A percentile compares a stretch with the other conserved stretches of the same genome.
Conservation (phyloP, 2,329 filamentous ascomycete genomes). For the Colletotrichum cereale region DNA sequence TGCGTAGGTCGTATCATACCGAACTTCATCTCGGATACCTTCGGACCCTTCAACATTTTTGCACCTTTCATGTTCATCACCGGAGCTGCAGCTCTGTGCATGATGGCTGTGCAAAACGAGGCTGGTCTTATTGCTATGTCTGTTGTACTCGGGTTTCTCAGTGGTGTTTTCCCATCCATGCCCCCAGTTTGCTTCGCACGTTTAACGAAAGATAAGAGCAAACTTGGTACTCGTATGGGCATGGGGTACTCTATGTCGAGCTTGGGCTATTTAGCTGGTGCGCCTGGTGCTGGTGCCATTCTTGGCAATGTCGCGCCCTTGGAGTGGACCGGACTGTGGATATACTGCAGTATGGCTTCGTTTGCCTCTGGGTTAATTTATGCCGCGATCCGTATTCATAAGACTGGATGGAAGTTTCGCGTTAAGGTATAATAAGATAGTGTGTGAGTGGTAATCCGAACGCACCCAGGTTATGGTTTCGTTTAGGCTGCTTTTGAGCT, state of each 20-base stretch:
- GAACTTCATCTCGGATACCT: constrained; percentile 51
- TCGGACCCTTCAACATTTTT: constrained; percentile 53
- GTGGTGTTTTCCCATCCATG: constrained; percentile 57
- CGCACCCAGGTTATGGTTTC: too few species aligned
- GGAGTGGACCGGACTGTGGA: constrained; percentile 45
- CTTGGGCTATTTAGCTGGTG: constrained; percentile 50
- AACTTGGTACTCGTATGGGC: constrained; percentile 58
- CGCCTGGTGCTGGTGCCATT: constrained; percentile 51
- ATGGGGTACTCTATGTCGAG: constrained; percentile 50
- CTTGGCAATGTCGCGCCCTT: constrained; percentile 40
- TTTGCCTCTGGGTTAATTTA: background rate
- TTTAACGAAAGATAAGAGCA: constrained; percentile 55
- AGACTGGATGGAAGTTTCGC: background rate
- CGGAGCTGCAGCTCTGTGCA: constrained; percentile 50
- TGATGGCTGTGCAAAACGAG: constrained; percentile 50
- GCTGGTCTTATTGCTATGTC: constrained; percentile 51
- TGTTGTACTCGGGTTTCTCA: constrained; percentile 56
- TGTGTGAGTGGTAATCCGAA: too few species aligned
- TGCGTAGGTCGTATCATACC: constrained; percentile 53
- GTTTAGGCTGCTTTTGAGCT: too few species aligned
- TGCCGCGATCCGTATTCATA: background rate
- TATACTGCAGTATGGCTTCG: constrained; percentile 22
- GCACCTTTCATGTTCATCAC: constrained; percentile 46
- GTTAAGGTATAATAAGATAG: background rate
- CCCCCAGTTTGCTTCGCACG: constrained; percentile 54